Base-by-base conservation (phyloP, 1,284 basidiomycete species). In the Trichosporon sp. region DNA sequence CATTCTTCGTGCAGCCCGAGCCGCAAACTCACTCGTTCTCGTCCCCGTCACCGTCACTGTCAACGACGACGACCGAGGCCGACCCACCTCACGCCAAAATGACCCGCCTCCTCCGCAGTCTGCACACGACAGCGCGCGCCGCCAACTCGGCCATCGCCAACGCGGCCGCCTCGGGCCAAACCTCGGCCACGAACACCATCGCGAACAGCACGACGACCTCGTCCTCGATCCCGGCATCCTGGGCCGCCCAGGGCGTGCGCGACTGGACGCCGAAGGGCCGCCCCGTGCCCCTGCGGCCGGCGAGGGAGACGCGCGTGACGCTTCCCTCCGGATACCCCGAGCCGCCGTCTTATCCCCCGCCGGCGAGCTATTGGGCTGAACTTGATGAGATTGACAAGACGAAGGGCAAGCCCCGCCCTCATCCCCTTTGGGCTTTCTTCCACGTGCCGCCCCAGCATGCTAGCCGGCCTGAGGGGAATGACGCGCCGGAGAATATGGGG, bases 381-480 rank as follows among this genome's bases (percentile, higher is more conserved):
- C 25, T 74, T 9, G 69, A 72, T 25, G 52, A 62, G 49, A 69
- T 66, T 58, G 62, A 69, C 56, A 19, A n/a, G n/a, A n/a, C 14
- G 10, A 27, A 32, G 29, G 61, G 52, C 4, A 44, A 16, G 25
- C 65, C 69, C n/a, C 52, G 59, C 40, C 58, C 62, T 19, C 79
- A 81, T 67, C 77, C 78, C 3, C 70, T 81, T 10, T 81, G 78
- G 78, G 70, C 77, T 52, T 81, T 81, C 69, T 80, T 81, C 72
- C 73, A 75, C 58, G 68, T 76, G 1, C 73, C 73, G 8, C 40
- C 36, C n/a, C 16, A 46, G 34, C 56, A 68, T 54, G 56, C 57
- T 58, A 27, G 25, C 25, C 3, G 49, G 27, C 49, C 49, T 5
- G 49, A 54, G 16, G 49, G 27, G 2, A 29, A 3, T 19, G 57